Evolutionary conservation across 345 rosid genomes (phyloP).

Genomic region (Acer saccharum): DNA sequence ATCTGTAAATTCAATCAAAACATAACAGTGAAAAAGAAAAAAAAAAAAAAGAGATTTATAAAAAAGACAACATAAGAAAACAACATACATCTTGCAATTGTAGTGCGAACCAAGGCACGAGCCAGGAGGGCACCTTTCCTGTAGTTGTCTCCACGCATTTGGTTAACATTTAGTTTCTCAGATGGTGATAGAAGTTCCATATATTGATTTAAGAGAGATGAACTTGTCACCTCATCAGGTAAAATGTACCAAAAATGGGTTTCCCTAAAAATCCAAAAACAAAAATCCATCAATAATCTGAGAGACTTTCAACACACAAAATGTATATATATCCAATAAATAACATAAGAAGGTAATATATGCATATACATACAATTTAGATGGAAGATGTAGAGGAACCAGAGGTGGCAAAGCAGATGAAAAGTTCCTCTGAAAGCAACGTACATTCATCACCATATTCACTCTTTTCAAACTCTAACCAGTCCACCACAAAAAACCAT

Average conservation of each 20-base stretch:
- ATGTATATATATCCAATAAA: background rate
- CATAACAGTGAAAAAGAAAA: too few relatives aligned
- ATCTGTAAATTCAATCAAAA: background rate
- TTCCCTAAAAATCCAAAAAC: constrained; percentile 49
- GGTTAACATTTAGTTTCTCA: constrained; percentile 62
- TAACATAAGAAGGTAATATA: background rate
- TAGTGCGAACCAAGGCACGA: constrained; percentile 83
- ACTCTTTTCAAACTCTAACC: constrained; percentile 6
- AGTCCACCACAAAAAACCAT: background rate
- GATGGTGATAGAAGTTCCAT: constrained; percentile 65
- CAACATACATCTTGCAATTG: constrained; percentile 83
- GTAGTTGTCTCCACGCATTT: constrained; percentile 58
- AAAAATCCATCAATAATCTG: background rate
- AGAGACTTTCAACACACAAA: background rate
- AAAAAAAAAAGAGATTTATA: background rate
- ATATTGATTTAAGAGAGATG: constrained; percentile 58
- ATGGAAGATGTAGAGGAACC: constrained; percentile 59
- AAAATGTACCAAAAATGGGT: constrained; percentile 82
- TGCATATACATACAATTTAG: constrained; percentile 46
- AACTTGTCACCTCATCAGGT: constrained; percentile 73
- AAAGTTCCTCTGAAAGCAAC: constrained; percentile 41
- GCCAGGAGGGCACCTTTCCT: constrained; percentile 81
- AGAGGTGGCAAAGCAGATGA: constrained; percentile 42
- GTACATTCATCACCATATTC: constrained; percentile 26
- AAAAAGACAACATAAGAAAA: background rate